Evolutionary conservation across 495 filamentous ascomycete genomes (phyloP), one percentile per base, ranked within the genome.

Genomic region (Melanomma pulvis-pyrius): DNA sequence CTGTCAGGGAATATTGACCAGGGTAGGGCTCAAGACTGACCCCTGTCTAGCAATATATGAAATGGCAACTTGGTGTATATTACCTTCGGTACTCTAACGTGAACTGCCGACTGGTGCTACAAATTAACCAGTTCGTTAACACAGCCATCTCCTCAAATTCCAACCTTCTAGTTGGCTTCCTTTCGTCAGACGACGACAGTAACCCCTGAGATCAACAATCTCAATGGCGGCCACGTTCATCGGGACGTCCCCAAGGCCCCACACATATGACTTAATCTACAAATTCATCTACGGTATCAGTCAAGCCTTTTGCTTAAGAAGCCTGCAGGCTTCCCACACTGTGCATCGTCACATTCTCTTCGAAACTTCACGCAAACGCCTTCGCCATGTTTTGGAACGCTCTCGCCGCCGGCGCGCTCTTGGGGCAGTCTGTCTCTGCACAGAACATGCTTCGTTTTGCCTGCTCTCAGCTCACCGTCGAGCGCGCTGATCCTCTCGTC

Each of bases 401-500:
- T 17, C 59, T 68, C 53, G 59, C 47, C 47, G 59, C 54, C 26
- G 59, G 65, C 24, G 65, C 65, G 26, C 51, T 68, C 39, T 24
- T 68, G 29, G 65, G 22, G 29, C 65, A 68, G 11, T 58, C 59
- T 63, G 65, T 39, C 59, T 63, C 59, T 59, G 65, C 65, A 52
- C 65, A 68, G 65, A 68, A 68, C 65, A 68, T 69, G 60, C 76
- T 81, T 52, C 79, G 79, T 29, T 81, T 81, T 70, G 77, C 74
- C 6, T 81, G 79, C 72, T 77, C 79, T 26, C 79, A 80, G 71
- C 78, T 80, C 29, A 77, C 78, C 6, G 74, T 81, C 52, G 76
- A 81, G 54, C 78, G 79, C 48, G 73, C 79, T 47, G 79, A 81
- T 61, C 79, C 79, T 71, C 79, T 73, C 28, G 71, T 71, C 28